Percentiles rank a stretch among this genome's conserved stretches.
Conservation (phyloP, 176 grass and related monocot genomes). For the Paspalum notatum region DNA sequence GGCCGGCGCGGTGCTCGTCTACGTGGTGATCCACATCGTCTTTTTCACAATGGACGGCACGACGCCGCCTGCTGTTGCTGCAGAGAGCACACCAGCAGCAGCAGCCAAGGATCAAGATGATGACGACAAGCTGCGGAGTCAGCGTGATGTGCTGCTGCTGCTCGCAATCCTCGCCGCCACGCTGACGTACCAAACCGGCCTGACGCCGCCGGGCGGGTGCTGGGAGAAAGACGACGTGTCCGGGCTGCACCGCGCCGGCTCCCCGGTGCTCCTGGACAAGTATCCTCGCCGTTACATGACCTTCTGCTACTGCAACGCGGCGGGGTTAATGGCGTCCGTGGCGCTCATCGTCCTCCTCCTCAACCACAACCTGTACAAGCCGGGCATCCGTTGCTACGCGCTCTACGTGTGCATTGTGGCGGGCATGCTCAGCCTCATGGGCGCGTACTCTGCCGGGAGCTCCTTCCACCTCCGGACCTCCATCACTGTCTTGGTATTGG, state of each 20-base stretch:
- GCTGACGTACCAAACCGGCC: slow-evolving; percentile 32
- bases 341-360: no score
- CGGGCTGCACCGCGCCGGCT: background rate
- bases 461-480: background rate
- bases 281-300: slow-evolving; percentile 21
- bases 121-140: background rate
- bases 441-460: background rate
- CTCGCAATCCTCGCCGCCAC: slow-evolving; percentile 23
- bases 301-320: background rate
- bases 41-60: background rate
- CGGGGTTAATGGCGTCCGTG: background rate
- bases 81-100: no score
- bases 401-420: slow-evolving; percentile 19
- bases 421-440: slow-evolving; percentile 14
- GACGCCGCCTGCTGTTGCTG: no score
- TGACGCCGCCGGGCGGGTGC: slow-evolving; percentile 34
- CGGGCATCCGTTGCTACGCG: slow-evolving; percentile 30
- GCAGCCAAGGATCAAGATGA: no score
- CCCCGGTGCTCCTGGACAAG: background rate
- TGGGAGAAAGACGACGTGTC: background rate
- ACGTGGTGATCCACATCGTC: background rate
- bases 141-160: slow-evolving; percentile 26
- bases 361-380: background rate
- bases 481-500: background rate
- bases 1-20: background rate